Conservation (phyloP, 2,329 filamentous ascomycete genomes). For the Diaporthe nobilis region DNA sequence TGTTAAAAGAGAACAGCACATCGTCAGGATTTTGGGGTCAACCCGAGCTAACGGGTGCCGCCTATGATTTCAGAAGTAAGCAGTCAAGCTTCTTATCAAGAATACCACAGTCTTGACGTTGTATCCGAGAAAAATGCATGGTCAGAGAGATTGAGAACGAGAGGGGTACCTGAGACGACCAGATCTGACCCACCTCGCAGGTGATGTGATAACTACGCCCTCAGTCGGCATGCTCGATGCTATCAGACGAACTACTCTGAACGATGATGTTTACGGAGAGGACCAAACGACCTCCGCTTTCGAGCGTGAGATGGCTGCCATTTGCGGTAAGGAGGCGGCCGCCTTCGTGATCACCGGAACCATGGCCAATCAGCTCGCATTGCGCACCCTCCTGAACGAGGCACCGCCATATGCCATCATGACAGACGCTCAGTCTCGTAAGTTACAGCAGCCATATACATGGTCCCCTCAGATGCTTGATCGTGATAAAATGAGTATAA, state of each 20-base stretch:
- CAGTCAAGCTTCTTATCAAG: neutral
- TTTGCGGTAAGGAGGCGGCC: constrained; percentile 76
- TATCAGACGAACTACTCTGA: constrained; percentile 76
- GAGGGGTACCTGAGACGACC: no score
- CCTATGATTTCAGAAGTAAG: constrained; percentile 39
- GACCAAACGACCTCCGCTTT: constrained; percentile 78
- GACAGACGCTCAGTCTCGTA: constrained; percentile 65
- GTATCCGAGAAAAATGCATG: neutral
- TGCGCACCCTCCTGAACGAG: constrained; percentile 77
- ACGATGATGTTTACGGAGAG: constrained; percentile 83
- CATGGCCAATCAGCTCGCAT: constrained; percentile 85
- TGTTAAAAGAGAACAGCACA: neutral
- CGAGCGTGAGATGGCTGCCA: constrained; percentile 74
- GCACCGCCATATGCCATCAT: constrained; percentile 78
- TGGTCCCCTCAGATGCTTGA: neutral
- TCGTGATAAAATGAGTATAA: neutral
- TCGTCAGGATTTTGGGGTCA: constrained; percentile 14
- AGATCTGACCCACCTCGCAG: constrained; percentile 50
- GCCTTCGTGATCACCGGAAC: constrained; percentile 83
- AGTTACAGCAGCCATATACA: neutral
- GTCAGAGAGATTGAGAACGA: no score
- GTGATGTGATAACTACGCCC: constrained; percentile 79
- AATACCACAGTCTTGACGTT: neutral
- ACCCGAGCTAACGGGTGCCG: constrained; percentile 29
- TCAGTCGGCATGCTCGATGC: constrained; percentile 79